Conservation (phyloP, 2,329 filamentous ascomycete species). For the Penicillium sp. region DNA sequence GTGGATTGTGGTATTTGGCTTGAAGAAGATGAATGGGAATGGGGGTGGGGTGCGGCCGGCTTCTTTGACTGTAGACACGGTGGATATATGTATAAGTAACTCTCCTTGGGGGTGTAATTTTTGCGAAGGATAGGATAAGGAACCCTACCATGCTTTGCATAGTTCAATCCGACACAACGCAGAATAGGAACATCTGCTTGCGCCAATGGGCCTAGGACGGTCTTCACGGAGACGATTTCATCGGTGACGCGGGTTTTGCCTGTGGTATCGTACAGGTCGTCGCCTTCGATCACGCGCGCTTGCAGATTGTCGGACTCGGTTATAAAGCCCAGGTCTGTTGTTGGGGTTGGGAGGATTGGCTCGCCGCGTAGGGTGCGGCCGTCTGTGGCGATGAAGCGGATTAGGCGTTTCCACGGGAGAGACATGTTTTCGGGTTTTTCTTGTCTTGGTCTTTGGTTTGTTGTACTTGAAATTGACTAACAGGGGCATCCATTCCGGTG, state of each 20-base stretch:
- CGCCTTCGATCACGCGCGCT: conserved; percentile 54
- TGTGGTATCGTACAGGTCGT: conserved; percentile 51
- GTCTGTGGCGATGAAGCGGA: conserved; percentile 56
- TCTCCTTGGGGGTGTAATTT: background rate
- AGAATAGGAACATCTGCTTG: conserved; percentile 56
- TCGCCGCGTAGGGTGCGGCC: conserved; percentile 54
- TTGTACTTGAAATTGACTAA: background rate
- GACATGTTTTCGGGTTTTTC: conserved; percentile 10
- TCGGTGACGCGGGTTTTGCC: conserved; percentile 52
- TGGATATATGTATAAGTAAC: background rate
- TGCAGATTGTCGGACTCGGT: conserved; percentile 51
- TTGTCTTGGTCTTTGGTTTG: background rate
- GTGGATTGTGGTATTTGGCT: conserved; percentile 62
- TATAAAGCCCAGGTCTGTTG: conserved; percentile 49
- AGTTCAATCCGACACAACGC: conserved; percentile 61
- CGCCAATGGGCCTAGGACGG: conserved; percentile 54
- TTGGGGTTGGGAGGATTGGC: conserved; percentile 46
- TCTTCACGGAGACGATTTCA: conserved; percentile 50
- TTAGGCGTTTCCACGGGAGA: conserved; percentile 54
- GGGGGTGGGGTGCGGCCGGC: conserved; percentile 53
- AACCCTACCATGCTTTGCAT: conserved; percentile 54
- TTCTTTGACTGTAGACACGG: conserved; percentile 47
- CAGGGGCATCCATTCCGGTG: background rate
- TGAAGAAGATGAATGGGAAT: conserved; percentile 70
- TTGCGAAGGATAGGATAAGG: too few species aligned